phyloP scores from a whole-genome alignment of 139 green algal species.

The Closterium sp. region DNA sequence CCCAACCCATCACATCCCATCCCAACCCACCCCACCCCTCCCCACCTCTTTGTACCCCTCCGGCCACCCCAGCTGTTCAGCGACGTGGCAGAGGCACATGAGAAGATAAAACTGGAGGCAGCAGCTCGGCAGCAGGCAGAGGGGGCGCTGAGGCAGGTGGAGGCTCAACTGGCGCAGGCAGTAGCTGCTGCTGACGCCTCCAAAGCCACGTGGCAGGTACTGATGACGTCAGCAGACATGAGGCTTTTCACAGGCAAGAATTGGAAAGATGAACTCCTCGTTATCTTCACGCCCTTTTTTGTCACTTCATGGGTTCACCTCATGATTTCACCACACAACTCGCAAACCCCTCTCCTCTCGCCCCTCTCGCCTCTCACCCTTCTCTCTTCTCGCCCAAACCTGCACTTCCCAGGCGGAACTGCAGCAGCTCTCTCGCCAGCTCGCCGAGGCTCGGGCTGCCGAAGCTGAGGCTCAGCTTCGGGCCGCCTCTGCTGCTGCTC shows the following conservation, averaged over 20 bases:
- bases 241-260: neutral
- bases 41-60: no score
- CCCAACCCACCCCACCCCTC: no score
- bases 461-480: neutral
- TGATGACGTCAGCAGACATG: neutral
- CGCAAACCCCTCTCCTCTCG: neutral
- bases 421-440: neutral
- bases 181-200: neutral
- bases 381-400: neutral
- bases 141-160: neutral
- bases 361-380: neutral
- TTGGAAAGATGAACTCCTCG: no score
- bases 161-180: neutral
- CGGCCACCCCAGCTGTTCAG: neutral
- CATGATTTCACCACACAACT: neutral
- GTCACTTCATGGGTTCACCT: neutral
- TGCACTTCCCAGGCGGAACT: neutral
- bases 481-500: neutral
- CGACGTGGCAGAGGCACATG: neutral
- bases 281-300: neutral
- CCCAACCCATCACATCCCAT: no score
- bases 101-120: neutral
- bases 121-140: neutral
- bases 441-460: neutral
- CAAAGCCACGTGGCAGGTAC: neutral